Base-by-base conservation (phyloP, 257 asterid genomes). In the Leptodermis oblonga region DNA sequence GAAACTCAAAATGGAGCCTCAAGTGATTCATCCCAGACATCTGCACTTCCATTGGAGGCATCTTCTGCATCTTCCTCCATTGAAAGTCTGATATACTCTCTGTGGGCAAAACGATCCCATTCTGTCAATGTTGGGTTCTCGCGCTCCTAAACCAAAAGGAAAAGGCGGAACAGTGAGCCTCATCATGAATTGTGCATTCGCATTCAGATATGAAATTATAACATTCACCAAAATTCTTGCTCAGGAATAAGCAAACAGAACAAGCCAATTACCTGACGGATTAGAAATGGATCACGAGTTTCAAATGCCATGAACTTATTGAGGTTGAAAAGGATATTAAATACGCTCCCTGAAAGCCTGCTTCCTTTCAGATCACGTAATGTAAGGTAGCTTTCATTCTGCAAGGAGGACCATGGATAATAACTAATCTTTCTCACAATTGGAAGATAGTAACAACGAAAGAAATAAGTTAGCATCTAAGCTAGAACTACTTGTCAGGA, bases 51-150 rank as follows among this genome's bases (percentile, higher is more conserved):
- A 76, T 91, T 91, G 43, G 99, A 94, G 73, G 97, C 99, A 78
- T 94, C 97, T 73, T 94, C 99, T 52, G 97, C 96, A 80, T 94
- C 99, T 84, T 94, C 99, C 86, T 94, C 99, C 99, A 94, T 94
- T 11, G 99, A 94, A 42, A 94, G 97, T 87, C 99, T 86, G 71
- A 94, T 91, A 81, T 94, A 94, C 81, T 94, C 99, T 80, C 99
- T 82, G 78, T 91, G 99, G 1, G 99, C 97, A 76, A 94, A 94
- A 70, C 96, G 97, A 77, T 94, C 99, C 99, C 99, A 94, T 80
- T 94, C 99, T 9, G 97, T 91, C 88, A 94, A 80, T 76, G 75
- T 88, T 62, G 99, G 99, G 81, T 94, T 94, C 84, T 94, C 99
- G 12, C 99, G 97, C 86, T 94, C 99, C 99, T 94, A 84, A 76